phyloP scores from a whole-genome alignment of 345 rosid species.

The Camelina neglecta region DNA sequence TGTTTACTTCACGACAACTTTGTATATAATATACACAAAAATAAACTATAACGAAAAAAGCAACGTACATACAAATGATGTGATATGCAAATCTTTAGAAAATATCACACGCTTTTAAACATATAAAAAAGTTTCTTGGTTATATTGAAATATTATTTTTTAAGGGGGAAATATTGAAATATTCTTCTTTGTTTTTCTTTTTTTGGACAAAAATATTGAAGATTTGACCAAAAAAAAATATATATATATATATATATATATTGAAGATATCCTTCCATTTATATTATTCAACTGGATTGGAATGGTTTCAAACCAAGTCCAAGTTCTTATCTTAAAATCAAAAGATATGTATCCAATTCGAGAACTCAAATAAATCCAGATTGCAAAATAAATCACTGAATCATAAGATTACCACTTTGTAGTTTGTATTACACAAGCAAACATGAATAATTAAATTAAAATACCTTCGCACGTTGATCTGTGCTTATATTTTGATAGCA shows the following conservation, averaged over 20 bases:
- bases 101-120: not conserved
- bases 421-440: not conserved
- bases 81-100: not conserved
- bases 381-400: not conserved
- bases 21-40: not conserved
- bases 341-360: not conserved
- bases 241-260: no score
- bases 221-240: not conserved
- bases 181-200: no score
- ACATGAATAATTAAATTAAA: not conserved
- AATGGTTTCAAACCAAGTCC: not conserved
- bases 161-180: no score
- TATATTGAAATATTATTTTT: not conserved
- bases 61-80: not conserved
- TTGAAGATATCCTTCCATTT: not conserved
- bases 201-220: no score
- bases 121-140: not conserved
- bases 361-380: not conserved
- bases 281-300: not conserved
- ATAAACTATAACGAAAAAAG: not conserved
- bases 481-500: not conserved
- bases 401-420: not conserved
- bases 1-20: slow-evolving; percentile 33
- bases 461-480: no score
- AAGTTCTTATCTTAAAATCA: not conserved